Conservation (phyloP, 805 yeast genomes). For the Yarrowia sp. region DNA sequence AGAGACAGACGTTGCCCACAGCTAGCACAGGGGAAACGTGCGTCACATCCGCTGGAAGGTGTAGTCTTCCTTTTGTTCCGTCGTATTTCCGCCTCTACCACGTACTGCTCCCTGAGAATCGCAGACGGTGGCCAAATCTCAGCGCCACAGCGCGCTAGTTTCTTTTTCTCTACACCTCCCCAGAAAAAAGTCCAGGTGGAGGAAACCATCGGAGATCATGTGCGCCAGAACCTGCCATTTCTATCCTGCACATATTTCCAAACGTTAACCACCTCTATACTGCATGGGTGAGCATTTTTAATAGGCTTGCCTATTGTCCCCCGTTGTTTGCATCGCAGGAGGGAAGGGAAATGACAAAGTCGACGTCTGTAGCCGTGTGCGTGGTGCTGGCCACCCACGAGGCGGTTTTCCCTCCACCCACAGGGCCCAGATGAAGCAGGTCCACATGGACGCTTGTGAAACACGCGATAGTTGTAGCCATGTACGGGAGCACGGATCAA, state of each 20-base stretch:
- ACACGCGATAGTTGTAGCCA: background rate
- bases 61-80: background rate
- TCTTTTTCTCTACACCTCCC: background rate
- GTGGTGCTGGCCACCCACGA: background rate
- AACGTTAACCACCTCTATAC: background rate
- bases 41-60: background rate
- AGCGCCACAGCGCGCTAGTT: background rate
- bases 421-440: too few species aligned
- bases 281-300: constrained; percentile 16
- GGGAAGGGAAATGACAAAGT: too few species aligned
- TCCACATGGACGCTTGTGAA: background rate
- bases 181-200: background rate
- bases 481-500: too few species aligned
- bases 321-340: too few species aligned
- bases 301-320: constrained; percentile 4
- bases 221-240: constrained; percentile 23
- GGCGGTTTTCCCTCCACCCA: too few species aligned
- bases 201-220: constrained; percentile 13
- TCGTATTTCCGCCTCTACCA: background rate
- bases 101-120: background rate
- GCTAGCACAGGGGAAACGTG: background rate
- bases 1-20: background rate
- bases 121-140: background rate
- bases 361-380: too few species aligned
- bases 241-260: constrained; percentile 8